phyloP scores from a whole-genome alignment of 306 rosid genomes.

The Prinsepia uniflora region DNA sequence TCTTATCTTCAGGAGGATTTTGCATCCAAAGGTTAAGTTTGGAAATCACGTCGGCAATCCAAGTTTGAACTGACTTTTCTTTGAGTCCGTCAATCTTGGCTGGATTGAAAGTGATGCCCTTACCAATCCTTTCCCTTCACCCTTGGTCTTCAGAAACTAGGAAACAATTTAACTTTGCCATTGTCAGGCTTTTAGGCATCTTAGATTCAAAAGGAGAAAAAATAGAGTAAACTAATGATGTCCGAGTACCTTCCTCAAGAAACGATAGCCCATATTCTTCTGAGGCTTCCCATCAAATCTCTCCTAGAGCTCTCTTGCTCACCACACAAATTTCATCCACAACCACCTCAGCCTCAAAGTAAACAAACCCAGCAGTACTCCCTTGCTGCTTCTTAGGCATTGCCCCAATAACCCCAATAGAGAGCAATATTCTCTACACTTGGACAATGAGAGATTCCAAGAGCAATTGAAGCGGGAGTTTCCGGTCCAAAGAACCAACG shows the following conservation, averaged over 20 bases:
- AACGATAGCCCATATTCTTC: constrained; percentile 10
- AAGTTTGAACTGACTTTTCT: too few species aligned
- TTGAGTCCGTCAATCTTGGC: too few species aligned
- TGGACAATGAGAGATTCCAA: background rate
- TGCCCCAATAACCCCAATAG: constrained; percentile 1
- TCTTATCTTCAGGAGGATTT: too few species aligned
- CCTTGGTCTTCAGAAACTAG: too few species aligned
- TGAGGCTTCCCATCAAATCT: constrained; percentile 15
- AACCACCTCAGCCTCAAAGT: constrained; percentile 6
- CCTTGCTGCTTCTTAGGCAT: constrained; percentile 20
- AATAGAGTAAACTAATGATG: background rate
- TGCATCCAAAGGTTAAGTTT: too few species aligned
- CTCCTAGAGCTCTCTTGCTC: constrained; percentile 11
- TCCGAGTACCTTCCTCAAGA: constrained; percentile 9
- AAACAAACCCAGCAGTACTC: background rate
- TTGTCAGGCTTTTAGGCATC: too few species aligned
- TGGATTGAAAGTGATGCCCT: too few species aligned
- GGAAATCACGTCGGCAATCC: too few species aligned
- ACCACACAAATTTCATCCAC: background rate
- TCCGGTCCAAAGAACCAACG: background rate
- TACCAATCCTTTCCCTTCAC: too few species aligned
- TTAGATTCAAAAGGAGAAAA: background rate
- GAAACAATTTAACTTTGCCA: too few species aligned
- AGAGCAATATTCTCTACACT: constrained; percentile 11
- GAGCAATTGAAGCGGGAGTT: constrained; percentile 1